Evolutionary conservation across 768 basidiomycete species (phyloP), one percentile per base, ranked within the genome.

Genomic region (Symmetrospora coprosmae): DNA sequence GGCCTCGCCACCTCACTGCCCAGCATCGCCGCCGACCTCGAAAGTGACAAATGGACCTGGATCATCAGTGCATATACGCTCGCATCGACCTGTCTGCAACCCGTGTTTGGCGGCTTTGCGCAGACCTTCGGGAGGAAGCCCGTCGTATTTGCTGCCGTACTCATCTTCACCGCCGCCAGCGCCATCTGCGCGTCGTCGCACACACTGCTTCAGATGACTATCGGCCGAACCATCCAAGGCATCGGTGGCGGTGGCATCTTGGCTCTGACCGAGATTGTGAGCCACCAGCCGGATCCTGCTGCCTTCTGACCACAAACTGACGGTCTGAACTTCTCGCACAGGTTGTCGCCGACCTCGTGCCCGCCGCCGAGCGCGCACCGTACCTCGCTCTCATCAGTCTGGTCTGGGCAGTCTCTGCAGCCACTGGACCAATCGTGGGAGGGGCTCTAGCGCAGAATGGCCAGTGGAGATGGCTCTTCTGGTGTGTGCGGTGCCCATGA

Each of bases 291-390:
- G n/a, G n/a, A n/a, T n/a, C n/a, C n/a, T n/a, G n/a, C n/a, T n/a
- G n/a, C n/a, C n/a, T n/a, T n/a, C n/a, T n/a, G n/a, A n/a, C n/a
- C n/a, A n/a, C n/a, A n/a, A n/a, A n/a, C n/a, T n/a, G n/a, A n/a
- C n/a, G n/a, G n/a, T n/a, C n/a, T n/a, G n/a, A n/a, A n/a, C n/a
- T n/a, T n/a, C n/a, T n/a, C n/a, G n/a, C n/a, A n/a, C n/a, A n/a
- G n/a, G n/a, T n/a, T 38, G 50, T 78, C 4, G 69, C 73, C 14
- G 79, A 80, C 61, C 66, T 80, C 2, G 76, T 79, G 9, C 72
- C 77, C 2, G 70, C 80, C 8, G 41, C 68, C 13, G 76, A 78
- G 71, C 73, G 79, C 6, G 79, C 31, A 62, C 0, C 76, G n/a
- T 63, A 40, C 56, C 64, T 67, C 2, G 75, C 73, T 7, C 50